phyloP scores from a whole-genome alignment of 345 rosid species.

The Erysimum cheiranthoides region DNA sequence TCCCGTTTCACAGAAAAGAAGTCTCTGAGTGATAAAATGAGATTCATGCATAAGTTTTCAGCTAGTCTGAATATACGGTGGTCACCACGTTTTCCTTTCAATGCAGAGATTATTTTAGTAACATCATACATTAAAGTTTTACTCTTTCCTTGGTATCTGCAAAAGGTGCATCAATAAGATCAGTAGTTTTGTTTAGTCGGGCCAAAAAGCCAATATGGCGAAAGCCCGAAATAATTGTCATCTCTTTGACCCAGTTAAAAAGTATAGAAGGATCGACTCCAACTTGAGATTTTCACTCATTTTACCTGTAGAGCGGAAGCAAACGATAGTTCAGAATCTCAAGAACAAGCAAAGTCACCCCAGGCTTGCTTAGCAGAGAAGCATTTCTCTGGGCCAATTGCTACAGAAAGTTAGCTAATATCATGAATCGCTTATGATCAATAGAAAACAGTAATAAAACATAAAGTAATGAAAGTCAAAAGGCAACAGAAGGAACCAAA shows the following conservation, averaged over 20 bases:
- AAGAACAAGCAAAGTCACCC: slow-evolving; percentile 87
- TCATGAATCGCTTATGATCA: slow-evolving; percentile 33
- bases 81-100: slow-evolving; percentile 96
- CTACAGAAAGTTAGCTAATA: slow-evolving; percentile 54
- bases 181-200: slow-evolving; percentile 20
- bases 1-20: slow-evolving; percentile 90
- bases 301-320: slow-evolving; percentile 96
- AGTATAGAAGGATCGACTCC: slow-evolving; percentile 19
- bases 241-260: slow-evolving; percentile 18
- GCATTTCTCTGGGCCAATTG: slow-evolving; percentile 90
- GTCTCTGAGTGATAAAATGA: slow-evolving; percentile 89
- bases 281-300: slow-evolving; percentile 14
- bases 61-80: slow-evolving; percentile 93
- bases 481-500: slow-evolving; percentile 32
- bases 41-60: slow-evolving; percentile 93
- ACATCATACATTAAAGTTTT: slow-evolving; percentile 94
- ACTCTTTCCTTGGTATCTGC: slow-evolving; percentile 93
- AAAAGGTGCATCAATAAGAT: slow-evolving; percentile 38
- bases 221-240: slow-evolving; percentile 8
- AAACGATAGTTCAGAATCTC: slow-evolving; percentile 92
- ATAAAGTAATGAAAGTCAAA: slow-evolving; percentile 14
- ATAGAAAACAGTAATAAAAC: neutral
- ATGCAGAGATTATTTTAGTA: slow-evolving; percentile 86
- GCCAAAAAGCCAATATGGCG: slow-evolving; percentile 17
- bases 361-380: slow-evolving; percentile 86